Evolutionary conservation across 495 filamentous ascomycete species (phyloP).

Genomic region (Penicillium dipodomyicola): DNA sequence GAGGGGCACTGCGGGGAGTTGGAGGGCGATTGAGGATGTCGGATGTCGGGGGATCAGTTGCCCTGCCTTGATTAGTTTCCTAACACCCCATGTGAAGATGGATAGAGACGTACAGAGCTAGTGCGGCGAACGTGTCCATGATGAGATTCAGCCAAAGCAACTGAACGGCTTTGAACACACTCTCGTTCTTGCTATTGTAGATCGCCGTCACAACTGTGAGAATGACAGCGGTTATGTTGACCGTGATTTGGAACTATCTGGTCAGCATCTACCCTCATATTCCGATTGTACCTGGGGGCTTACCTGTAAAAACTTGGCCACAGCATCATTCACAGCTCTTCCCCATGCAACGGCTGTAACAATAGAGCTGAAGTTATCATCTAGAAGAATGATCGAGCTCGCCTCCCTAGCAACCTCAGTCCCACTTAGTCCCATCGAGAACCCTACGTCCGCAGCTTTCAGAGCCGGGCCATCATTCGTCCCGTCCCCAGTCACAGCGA

Average conservation of each 20-base stretch:
- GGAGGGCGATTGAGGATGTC: slow-evolving; percentile 79
- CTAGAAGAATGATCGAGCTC: slow-evolving; percentile 88
- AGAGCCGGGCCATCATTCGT: slow-evolving; percentile 89
- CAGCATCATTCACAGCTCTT: slow-evolving; percentile 87
- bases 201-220: slow-evolving; percentile 82
- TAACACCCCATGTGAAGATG: not conserved
- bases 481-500: slow-evolving; percentile 87
- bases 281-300: too few species aligned
- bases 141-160: slow-evolving; percentile 91
- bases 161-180: slow-evolving; percentile 84
- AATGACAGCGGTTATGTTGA: slow-evolving; percentile 83
- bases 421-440: slow-evolving; percentile 89
- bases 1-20: slow-evolving; percentile 67
- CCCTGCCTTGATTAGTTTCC: slow-evolving; percentile 29
- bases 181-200: slow-evolving; percentile 57
- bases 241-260: slow-evolving; percentile 72
- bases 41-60: slow-evolving; percentile 77
- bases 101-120: slow-evolving; percentile 55
- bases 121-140: slow-evolving; percentile 88
- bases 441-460: slow-evolving; percentile 82
- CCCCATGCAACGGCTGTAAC: slow-evolving; percentile 90
- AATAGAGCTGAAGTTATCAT: slow-evolving; percentile 87
- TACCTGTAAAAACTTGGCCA: slow-evolving; percentile 78
- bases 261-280: too few species aligned
- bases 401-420: slow-evolving; percentile 92